These are phyloP conservation scores for Monilinia aucupariae DNA, from an alignment of 2,329 filamentous ascomycete genomes.

Conservation along the genomic window DNA sequence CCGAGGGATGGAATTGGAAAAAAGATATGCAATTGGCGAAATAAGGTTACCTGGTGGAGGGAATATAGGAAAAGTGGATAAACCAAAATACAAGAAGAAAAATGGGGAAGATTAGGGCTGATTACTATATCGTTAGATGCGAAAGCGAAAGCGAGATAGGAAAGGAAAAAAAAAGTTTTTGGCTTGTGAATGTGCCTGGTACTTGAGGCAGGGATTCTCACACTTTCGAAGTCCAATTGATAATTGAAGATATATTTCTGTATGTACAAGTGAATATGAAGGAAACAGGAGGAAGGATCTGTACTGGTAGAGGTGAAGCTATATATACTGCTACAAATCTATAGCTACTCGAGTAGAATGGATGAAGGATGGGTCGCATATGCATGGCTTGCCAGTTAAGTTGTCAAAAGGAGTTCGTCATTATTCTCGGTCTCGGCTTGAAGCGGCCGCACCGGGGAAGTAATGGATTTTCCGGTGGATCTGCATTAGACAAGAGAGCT, in stretches of 20 bases:
- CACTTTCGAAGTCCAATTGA: background rate
- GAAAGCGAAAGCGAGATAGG: too few relatives aligned
- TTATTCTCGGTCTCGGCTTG: background rate
- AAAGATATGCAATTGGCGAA: constrained; percentile 9
- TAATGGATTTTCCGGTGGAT: background rate
- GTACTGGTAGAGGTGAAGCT: background rate
- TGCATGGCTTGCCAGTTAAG: too few relatives aligned
- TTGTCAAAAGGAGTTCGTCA: background rate
- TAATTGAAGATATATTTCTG: background rate
- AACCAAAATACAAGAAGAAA: constrained; percentile 13
- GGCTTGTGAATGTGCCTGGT: constrained; percentile 2
- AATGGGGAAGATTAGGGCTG: constrained; percentile 14
- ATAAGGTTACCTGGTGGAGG: background rate
- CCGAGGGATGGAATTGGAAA: background rate
- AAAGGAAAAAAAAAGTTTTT: background rate
- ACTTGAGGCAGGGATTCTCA: constrained; percentile 2
- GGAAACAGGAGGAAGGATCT: background rate
- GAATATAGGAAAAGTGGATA: constrained; percentile 9
- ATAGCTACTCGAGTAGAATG: background rate
- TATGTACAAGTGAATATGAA: constrained; percentile 3
- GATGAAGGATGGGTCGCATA: background rate
- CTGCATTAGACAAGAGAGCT: background rate
- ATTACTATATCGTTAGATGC: background rate
- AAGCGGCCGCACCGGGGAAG: background rate
- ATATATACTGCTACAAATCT: background rate